A percentile compares a stretch with the other conserved stretches of the same genome.
Evolutionary conservation across 164 flowering plant genomes (phyloP).

Genomic region (Tetracentron sinense): DNA sequence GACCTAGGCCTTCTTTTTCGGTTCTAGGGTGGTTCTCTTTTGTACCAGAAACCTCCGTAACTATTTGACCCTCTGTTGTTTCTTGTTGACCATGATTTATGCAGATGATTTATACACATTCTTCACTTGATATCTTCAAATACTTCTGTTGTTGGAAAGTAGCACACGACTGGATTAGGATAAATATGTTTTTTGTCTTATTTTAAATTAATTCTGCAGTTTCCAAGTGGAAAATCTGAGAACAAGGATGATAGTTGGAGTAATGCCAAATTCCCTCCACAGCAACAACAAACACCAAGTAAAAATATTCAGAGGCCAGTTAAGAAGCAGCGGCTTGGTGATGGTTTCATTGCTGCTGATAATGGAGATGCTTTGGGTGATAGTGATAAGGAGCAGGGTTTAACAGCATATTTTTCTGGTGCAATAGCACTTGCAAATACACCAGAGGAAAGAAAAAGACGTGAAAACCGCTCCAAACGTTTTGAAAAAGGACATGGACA

Average conservation of each 20-base stretch:
- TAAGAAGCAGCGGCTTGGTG: slow-evolving; percentile 69
- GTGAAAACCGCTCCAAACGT: slow-evolving; percentile 86
- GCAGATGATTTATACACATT: background rate
- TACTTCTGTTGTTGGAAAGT: background rate
- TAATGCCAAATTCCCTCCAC: slow-evolving; percentile 28
- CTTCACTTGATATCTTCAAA: background rate
- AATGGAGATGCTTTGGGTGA: slow-evolving; percentile 80
- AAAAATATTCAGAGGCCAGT: slow-evolving; percentile 46
- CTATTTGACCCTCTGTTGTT: background rate
- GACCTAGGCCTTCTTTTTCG: no score
- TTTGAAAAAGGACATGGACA: slow-evolving; percentile 68
- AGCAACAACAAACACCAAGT: slow-evolving; percentile 39
- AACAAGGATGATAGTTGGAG: slow-evolving; percentile 35
- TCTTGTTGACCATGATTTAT: background rate
- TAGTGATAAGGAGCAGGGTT: slow-evolving; percentile 81
- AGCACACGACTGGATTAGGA: background rate
- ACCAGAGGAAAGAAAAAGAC: slow-evolving; percentile 84
- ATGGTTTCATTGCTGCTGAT: slow-evolving; percentile 38
- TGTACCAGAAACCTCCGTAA: no score
- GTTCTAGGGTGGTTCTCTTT: background rate
- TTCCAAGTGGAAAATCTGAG: slow-evolving; percentile 40
- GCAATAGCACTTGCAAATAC: slow-evolving; percentile 65
- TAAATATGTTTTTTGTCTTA: background rate
- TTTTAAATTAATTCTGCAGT: slow-evolving; percentile 37
- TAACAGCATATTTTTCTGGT: slow-evolving; percentile 66